Percentiles rank a stretch among this genome's conserved stretches.
Evolutionary conservation across 495 filamentous ascomycete species (phyloP).

Genomic region (Penicillium parvum): DNA sequence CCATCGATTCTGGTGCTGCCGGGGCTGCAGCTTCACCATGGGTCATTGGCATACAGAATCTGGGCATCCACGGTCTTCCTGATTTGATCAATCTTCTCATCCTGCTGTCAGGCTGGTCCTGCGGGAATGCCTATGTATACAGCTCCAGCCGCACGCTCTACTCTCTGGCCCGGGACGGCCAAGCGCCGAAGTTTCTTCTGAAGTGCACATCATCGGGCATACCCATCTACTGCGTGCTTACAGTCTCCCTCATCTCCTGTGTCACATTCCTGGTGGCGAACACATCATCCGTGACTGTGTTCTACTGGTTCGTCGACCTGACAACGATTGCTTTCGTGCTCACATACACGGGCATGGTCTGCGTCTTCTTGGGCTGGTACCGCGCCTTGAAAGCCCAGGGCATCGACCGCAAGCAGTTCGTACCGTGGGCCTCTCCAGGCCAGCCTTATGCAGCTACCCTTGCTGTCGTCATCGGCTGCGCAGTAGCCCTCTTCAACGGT

Average conservation of each 20-base stretch:
- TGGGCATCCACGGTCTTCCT: slow-evolving; percentile 58
- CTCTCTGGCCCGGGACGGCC: slow-evolving; percentile 63
- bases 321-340: slow-evolving; percentile 50
- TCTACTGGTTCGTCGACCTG: slow-evolving; percentile 55
- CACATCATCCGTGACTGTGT: slow-evolving; percentile 49
- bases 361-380: slow-evolving; percentile 55
- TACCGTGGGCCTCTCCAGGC: slow-evolving; percentile 26
- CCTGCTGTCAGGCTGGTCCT: slow-evolving; percentile 60
- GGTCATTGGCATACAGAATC: slow-evolving; percentile 53
- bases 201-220: slow-evolving; percentile 46
- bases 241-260: slow-evolving; percentile 51
- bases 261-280: slow-evolving; percentile 61
- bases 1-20: slow-evolving; percentile 38
- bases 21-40: slow-evolving; percentile 49
- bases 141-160: slow-evolving; percentile 70
- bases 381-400: slow-evolving; percentile 51
- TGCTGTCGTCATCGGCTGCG: slow-evolving; percentile 19
- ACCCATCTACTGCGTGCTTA: slow-evolving; percentile 54
- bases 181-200: slow-evolving; percentile 51
- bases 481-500: slow-evolving; percentile 28
- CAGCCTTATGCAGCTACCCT: slow-evolving; percentile 28
- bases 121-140: slow-evolving; percentile 74
- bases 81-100: slow-evolving; percentile 72
- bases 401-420: slow-evolving; percentile 39
- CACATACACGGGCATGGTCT: slow-evolving; percentile 51